phyloP scores from a whole-genome alignment of 306 rosid species.

The Prosopis cineraria region DNA sequence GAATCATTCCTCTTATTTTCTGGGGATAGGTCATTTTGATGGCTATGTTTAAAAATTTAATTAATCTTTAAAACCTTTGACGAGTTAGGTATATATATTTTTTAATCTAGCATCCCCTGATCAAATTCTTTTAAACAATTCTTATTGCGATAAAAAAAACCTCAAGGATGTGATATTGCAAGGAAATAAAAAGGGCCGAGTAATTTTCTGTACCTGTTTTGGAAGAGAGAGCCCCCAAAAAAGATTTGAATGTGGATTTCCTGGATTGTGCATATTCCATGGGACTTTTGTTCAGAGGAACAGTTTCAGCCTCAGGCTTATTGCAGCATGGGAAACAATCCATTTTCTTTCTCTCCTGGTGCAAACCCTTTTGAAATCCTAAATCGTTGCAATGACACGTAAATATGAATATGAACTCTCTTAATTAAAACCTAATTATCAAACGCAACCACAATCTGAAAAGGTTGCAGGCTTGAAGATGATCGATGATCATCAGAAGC shows the following conservation, averaged over 20 bases:
- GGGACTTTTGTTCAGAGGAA: neutral
- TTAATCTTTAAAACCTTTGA: neutral
- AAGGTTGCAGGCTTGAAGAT: neutral
- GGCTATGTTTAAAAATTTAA: neutral
- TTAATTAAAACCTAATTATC: neutral
- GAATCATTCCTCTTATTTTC: neutral
- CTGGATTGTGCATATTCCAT: conserved; percentile 12
- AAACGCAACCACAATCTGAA: neutral
- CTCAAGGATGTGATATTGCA: neutral
- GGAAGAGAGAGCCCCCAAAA: conserved; percentile 42
- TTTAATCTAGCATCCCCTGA: neutral
- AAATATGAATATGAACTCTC: too few relatives aligned
- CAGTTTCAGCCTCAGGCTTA: neutral
- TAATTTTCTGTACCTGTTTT: conserved; percentile 45
- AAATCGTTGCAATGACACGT: too few relatives aligned
- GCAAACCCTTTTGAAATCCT: neutral
- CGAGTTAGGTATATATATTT: too few relatives aligned
- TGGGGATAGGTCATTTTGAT: neutral
- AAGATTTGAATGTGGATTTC: conserved; percentile 43
- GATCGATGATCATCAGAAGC: neutral
- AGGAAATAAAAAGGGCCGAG: neutral
- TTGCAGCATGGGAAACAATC: conserved; percentile 52
- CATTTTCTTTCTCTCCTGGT: conserved; percentile 18
- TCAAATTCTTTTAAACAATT: neutral
- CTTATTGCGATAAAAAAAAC: neutral